A percentile compares a stretch with the other conserved stretches of the same genome.
These are phyloP conservation scores for Aspergillus affinis DNA, from an alignment of 495 filamentous ascomycete genomes.

Conservation along the genomic window DNA sequence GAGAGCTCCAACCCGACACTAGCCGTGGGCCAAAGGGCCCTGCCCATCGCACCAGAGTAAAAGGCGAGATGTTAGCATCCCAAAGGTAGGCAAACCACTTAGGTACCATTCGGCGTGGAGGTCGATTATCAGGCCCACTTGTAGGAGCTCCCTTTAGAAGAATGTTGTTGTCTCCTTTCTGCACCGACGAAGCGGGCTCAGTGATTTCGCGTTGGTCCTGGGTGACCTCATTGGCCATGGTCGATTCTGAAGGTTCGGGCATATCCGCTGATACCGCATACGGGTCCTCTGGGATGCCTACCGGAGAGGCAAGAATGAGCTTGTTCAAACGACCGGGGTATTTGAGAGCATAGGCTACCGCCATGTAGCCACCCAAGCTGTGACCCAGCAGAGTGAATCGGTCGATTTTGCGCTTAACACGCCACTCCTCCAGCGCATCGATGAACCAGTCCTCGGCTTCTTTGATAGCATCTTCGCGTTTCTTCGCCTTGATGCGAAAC, in stretches of 20 bases:
- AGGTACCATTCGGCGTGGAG: slow-evolving; percentile 65
- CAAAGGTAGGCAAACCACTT: slow-evolving; percentile 89
- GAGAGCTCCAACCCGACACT: slow-evolving; percentile 91
- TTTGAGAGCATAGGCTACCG: slow-evolving; percentile 91
- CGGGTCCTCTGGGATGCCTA: slow-evolving; percentile 93
- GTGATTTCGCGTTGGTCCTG: slow-evolving; percentile 66
- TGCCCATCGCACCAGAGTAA: slow-evolving; percentile 81
- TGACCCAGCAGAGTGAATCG: slow-evolving; percentile 92
- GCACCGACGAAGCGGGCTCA: slow-evolving; percentile 23
- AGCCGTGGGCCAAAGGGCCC: slow-evolving; percentile 91
- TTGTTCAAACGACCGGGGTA: slow-evolving; percentile 94
- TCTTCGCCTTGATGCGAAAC: slow-evolving; percentile 81
- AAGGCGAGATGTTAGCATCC: slow-evolving; percentile 97
- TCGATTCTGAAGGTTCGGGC: slow-evolving; percentile 70
- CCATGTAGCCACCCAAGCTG: slow-evolving; percentile 90
- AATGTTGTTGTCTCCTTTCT: slow-evolving; percentile 56
- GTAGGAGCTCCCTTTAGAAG: slow-evolving; percentile 53
- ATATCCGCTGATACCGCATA: slow-evolving; percentile 81
- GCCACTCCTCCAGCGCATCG: slow-evolving; percentile 95
- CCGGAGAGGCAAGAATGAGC: slow-evolving; percentile 89
- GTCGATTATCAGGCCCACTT: slow-evolving; percentile 34
- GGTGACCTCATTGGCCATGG: slow-evolving; percentile 68
- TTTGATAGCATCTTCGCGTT: slow-evolving; percentile 73
- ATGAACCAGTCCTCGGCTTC: slow-evolving; percentile 97
- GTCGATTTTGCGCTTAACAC: slow-evolving; percentile 81